phyloP scores from a whole-genome alignment of 305 asterid species.

The Solanum hybrid region DNA sequence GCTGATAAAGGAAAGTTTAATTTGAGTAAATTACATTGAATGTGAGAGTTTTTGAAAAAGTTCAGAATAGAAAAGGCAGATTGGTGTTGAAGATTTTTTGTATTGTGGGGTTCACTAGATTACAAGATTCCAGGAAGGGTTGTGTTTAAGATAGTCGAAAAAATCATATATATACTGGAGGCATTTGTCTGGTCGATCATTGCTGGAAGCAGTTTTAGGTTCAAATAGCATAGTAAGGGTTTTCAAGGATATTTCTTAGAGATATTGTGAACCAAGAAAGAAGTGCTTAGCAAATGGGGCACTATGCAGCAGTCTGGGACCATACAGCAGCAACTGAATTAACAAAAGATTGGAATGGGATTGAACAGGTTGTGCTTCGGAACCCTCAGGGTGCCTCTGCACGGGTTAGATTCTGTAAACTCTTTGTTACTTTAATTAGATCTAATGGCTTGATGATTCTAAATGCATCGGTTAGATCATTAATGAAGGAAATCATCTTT shows the following conservation, averaged over 20 bases:
- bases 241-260: neutral
- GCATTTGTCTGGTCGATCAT: slow-evolving; percentile 9
- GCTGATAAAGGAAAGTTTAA: neutral
- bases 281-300: slow-evolving; percentile 56
- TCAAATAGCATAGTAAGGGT: slow-evolving; percentile 12
- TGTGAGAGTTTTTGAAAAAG: slow-evolving; percentile 27
- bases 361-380: slow-evolving; percentile 77
- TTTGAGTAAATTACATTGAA: slow-evolving; percentile 21
- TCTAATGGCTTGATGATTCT: neutral
- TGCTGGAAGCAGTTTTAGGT: neutral
- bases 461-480: neutral
- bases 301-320: slow-evolving; percentile 76
- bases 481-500: neutral
- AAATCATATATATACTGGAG: slow-evolving; percentile 18
- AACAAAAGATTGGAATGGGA: slow-evolving; percentile 84
- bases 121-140: slow-evolving; percentile 15
- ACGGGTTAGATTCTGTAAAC: slow-evolving; percentile 42
- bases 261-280: slow-evolving; percentile 7
- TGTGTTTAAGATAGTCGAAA: slow-evolving; percentile 18
- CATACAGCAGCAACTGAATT: slow-evolving; percentile 53
- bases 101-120: slow-evolving; percentile 25
- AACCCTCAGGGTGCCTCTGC: slow-evolving; percentile 82
- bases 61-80: slow-evolving; percentile 19
- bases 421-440: slow-evolving; percentile 5
- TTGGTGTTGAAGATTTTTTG: slow-evolving; percentile 10